phyloP scores from a whole-genome alignment of 2,329 filamentous ascomycete genomes.

The Apiospora phragmitis region DNA sequence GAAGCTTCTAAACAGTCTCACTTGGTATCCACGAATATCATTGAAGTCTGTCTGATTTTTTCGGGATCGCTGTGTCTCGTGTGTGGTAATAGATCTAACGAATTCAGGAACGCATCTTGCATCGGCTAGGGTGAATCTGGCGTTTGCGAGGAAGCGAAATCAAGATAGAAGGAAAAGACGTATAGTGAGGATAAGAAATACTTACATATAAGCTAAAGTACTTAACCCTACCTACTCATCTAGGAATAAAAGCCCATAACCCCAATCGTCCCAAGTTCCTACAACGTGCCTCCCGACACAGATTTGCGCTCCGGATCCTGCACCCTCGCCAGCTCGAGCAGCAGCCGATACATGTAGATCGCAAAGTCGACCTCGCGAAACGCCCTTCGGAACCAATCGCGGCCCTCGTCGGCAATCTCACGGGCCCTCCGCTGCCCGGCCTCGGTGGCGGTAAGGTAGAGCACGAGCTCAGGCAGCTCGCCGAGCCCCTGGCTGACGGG shows the following conservation, averaged over 20 bases:
- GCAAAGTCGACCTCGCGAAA: slow-evolving; percentile 60
- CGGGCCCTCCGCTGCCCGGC: slow-evolving; percentile 48
- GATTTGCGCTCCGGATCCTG: slow-evolving; percentile 31
- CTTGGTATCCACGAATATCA: background rate
- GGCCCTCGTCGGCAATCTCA: slow-evolving; percentile 53
- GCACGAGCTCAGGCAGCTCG: slow-evolving; percentile 53
- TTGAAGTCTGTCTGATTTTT: no score
- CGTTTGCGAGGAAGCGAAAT: no score
- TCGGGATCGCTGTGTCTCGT: background rate
- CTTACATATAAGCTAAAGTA: background rate
- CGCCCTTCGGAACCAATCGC: slow-evolving; percentile 53
- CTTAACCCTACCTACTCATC: background rate
- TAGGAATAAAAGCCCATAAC: background rate
- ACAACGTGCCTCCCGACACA: background rate
- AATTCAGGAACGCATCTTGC: background rate
- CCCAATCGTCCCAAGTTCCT: background rate
- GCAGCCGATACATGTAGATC: slow-evolving; percentile 60
- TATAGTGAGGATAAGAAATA: no score
- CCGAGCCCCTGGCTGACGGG: slow-evolving; percentile 50
- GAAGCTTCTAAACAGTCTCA: no score
- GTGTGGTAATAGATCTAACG: no score
- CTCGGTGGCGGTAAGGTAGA: slow-evolving; percentile 43
- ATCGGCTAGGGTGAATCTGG: background rate
- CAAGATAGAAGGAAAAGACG: background rate
- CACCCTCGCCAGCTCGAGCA: slow-evolving; percentile 55